Evolutionary conservation across 1,284 basidiomycete species (phyloP), one percentile per base, ranked within the genome.

Genomic region (Cryptococcus maquisensis): DNA sequence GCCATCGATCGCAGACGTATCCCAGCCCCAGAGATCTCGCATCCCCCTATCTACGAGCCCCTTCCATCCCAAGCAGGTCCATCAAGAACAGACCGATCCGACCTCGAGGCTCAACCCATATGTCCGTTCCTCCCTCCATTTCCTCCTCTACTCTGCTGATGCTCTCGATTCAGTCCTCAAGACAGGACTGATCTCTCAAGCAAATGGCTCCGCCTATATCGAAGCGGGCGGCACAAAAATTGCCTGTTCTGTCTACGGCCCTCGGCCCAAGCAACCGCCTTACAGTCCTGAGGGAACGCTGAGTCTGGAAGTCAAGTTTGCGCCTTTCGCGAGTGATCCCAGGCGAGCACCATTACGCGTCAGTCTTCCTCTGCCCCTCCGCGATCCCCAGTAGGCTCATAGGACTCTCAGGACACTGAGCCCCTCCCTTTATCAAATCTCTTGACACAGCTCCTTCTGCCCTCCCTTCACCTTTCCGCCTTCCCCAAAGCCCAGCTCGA

Each of bases 171-270:
- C 68, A 96, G 94, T 91, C 75, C 78, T 98, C 45, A 85, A 92
- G 71, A 85, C 90, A 18, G 91, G 92, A 4, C 78, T 98, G 8
- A 90, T 96, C 48, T 88, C 80, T 55, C 92, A 95, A 75, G 93
- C 95, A 1, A 93, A 92, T 66, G 95, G 95, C 0, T 95, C 91
- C 41, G 90, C 90, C 10, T 98, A 97, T 70, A 87, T 98, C 61
- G 95, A 98, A 76, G 88, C 64, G 85, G 13, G 88, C 84, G 64
- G 67, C 4, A 88, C 90, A 0, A 98, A 98, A 78, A 84, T 98
- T 61, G 91, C 92, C 3, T 96, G 92, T 71, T 92, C 94, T 42
- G 89, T 97, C 88, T 97, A 97, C 74, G 95, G 95, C 0, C 96
- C 95, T 9, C 84, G 93, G 53, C 94, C 79, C 1, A 73, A 74